Base-by-base conservation (phyloP, 2,329 filamentous ascomycete genomes). In the Trichoderma koningii region DNA sequence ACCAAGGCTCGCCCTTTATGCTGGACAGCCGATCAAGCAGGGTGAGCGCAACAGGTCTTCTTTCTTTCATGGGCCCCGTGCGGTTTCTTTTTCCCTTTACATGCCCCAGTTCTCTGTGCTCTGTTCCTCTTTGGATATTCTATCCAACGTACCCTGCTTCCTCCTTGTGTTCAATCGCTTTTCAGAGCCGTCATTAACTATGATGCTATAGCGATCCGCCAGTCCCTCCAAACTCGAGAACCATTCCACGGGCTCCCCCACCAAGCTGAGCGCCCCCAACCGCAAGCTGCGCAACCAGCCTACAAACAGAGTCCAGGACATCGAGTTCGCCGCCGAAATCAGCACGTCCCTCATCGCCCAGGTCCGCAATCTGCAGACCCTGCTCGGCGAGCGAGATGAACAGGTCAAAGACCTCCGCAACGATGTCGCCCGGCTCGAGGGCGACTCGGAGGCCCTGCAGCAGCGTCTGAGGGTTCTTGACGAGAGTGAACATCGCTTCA, bases 301-400 rank as follows among this genome's bases (percentile, higher is more conserved):
- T 2, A 86, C 90, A 10, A 95, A 89, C 74, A 88, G 93, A 59
- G 89, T 96, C 14, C 93, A 98, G 75, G 95, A 99, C 73, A 96
- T 99, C 73, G 93, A 97, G 71, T 96, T 99, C 73, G 95, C 94
- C n/a, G 93, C 95, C 57, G 94, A 99, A 74, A 97, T 99, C 72
- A 97, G 93, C 73, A 97, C 92, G 6, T 97, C 93, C 2, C 83
- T 99, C 59, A 89, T 99, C 59, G 88, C 90, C n/a, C 95, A 98
- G 78, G 91, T 99, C 57, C 89, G 95, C 68, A 93, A 95, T 74
- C 79, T 99, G 63, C 95, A 99, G 76, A 85, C 88, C 2, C 82
- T 96, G 17, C 83, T 99, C 12, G 85, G 89, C 0, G 93, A 98
- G 78, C 91, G 92, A 70, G 95, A 99, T 68, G 93, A 97, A 60